Evolutionary conservation across 2,329 filamentous ascomycete species (phyloP).

Genomic region (Didymella glomerata): DNA sequence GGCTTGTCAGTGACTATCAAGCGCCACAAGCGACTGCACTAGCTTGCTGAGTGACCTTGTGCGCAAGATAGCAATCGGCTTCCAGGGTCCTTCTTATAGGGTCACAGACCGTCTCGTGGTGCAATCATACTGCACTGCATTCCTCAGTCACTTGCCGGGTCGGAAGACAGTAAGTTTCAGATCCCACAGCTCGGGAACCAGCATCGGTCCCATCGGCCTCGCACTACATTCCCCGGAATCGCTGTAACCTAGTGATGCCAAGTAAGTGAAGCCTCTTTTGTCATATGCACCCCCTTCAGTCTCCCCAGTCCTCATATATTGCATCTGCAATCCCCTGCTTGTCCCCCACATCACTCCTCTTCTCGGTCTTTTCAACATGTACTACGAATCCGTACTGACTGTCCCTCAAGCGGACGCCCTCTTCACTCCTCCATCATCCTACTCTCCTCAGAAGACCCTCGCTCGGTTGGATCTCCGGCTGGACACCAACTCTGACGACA

Average conservation of each 20-base stretch:
- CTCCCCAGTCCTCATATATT: slow-evolving; percentile 38
- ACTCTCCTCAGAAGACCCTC: slow-evolving; percentile 51
- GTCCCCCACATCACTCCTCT: slow-evolving; percentile 19
- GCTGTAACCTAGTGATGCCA: slow-evolving; percentile 52
- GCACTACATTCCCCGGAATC: slow-evolving; percentile 47
- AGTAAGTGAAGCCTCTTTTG: slow-evolving; percentile 48
- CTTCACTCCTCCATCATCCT: slow-evolving; percentile 53
- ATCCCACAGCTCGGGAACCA: slow-evolving; percentile 47
- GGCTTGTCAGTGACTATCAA: slow-evolving; percentile 44
- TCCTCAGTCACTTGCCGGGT: slow-evolving; percentile 48
- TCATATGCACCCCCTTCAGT: slow-evolving; percentile 44
- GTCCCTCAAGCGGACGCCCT: slow-evolving; percentile 54
- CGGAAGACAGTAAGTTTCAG: slow-evolving; percentile 51
- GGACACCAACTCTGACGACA: slow-evolving; percentile 53
- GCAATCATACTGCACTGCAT: slow-evolving; percentile 49
- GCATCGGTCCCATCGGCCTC: slow-evolving; percentile 44
- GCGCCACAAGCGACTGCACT: slow-evolving; percentile 39
- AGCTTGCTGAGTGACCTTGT: slow-evolving; percentile 50
- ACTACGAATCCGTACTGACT: slow-evolving; percentile 50
- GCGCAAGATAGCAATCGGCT: slow-evolving; percentile 45
- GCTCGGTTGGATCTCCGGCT: slow-evolving; percentile 50
- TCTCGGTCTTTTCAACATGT: slow-evolving; percentile 40
- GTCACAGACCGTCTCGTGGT: slow-evolving; percentile 51
- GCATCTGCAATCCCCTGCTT: slow-evolving; percentile 20
- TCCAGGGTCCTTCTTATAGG: slow-evolving; percentile 43